Evolutionary conservation across 768 basidiomycete species (phyloP), one percentile per base, ranked within the genome.

Genomic region (Lentinus tigrinus): DNA sequence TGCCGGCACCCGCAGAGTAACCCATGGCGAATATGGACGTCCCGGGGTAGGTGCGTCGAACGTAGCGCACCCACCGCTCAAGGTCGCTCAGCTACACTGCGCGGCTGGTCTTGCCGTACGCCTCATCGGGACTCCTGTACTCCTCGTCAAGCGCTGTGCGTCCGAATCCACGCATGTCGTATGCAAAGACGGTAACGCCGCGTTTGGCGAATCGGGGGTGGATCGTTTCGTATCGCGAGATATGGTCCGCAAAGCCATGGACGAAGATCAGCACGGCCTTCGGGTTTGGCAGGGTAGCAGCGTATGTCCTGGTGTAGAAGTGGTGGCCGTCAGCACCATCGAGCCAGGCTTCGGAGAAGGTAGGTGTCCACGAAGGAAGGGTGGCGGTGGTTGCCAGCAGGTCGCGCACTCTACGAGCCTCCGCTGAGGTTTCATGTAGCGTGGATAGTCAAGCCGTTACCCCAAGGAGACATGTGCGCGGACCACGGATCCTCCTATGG

Each of bases 81-180:
- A 88, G 75, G 64, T 92, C 90, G 31, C 72, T 71, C 65, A 88
- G 75, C 69, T 89, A 87, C 40, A 82, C 77, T 36, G 74, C 80
- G 66, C 73, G 72, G 52, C 78, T 80, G 3, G 88, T 89, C 74
- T 83, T 83, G 1, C 78, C 88, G 65, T 85, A 89, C 4, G 77
- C 61, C 56, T 81, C 82, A 37, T 67, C 65, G 58, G 78, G 80
- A 70, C 82, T 83, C 70, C 78, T 82, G 59, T 80, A 69, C 52
- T 75, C 71, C 16, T 67, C 69, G 66, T 90, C 89, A 54, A 77
- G 76, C 1, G 82, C 87, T 1, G 89, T 91, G 51, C 80, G 75
- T 0, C 91, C 91, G 61, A 85, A 92, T 0, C 90, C 90, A 43
- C 91, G 84, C 69, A 88, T 85, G 75, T 91, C 90, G 62, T 80